phyloP scores from a whole-genome alignment of 2,329 filamentous ascomycete genomes.

The Hirsutella thompsonii region DNA sequence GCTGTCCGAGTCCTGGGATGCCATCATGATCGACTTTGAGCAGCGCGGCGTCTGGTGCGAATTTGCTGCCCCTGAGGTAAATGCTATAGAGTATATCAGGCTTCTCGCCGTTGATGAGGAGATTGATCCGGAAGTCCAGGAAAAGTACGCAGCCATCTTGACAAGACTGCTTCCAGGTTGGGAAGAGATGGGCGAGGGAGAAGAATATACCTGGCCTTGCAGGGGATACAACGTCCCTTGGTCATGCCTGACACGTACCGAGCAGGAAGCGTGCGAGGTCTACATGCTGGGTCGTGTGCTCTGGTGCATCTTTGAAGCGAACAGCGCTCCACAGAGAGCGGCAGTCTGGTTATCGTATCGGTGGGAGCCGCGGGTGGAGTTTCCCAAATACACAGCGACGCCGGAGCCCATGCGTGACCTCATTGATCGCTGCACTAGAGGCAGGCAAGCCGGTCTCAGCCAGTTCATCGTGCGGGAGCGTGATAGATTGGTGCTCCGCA shows the following conservation, averaged over 20 bases:
- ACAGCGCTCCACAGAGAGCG: slow-evolving; percentile 41
- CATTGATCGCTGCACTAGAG: slow-evolving; percentile 39
- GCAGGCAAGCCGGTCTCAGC: slow-evolving; percentile 30
- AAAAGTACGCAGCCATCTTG: slow-evolving; percentile 28
- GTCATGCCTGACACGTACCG: slow-evolving; percentile 34
- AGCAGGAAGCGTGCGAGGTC: slow-evolving; percentile 45
- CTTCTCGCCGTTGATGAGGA: slow-evolving; percentile 36
- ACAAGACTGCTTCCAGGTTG: slow-evolving; percentile 32
- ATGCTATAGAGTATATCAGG: slow-evolving; percentile 44
- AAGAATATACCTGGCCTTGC: slow-evolving; percentile 33
- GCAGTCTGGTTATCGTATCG: slow-evolving; percentile 47
- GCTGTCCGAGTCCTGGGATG: slow-evolving; percentile 30
- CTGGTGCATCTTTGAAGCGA: slow-evolving; percentile 51
- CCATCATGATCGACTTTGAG: slow-evolving; percentile 49
- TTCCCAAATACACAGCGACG: slow-evolving; percentile 37
- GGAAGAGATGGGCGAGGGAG: slow-evolving; percentile 23
- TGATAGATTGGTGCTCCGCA: slow-evolving; percentile 31
- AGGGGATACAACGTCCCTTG: slow-evolving; percentile 43
- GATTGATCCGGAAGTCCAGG: slow-evolving; percentile 23
- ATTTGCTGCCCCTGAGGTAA: slow-evolving; percentile 47
- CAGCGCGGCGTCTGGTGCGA: slow-evolving; percentile 51
- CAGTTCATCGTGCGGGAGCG: slow-evolving; percentile 29
- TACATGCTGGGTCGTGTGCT: slow-evolving; percentile 50
- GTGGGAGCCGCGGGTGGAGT: slow-evolving; percentile 42
- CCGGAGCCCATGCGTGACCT: slow-evolving; percentile 30